Conservation (phyloP, 352 stramenopile species). For the Phytophthora tubulina region DNA sequence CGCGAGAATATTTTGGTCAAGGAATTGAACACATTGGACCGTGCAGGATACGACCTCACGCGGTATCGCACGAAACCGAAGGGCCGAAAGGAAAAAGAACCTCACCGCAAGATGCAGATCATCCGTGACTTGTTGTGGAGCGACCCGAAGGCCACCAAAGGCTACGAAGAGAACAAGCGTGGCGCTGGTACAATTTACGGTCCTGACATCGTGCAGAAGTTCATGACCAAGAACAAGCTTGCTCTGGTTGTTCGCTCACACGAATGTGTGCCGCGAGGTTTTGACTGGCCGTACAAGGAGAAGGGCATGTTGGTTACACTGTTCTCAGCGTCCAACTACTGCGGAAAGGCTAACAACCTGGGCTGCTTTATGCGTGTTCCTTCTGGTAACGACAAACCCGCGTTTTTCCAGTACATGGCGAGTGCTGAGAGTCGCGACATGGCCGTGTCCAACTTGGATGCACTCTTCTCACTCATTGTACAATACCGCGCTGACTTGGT, state of each 20-base stretch:
- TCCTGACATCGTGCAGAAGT: conserved; percentile 84
- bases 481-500: conserved; percentile 74
- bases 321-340: conserved; percentile 91
- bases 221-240: conserved; percentile 88
- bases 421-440: conserved; percentile 84
- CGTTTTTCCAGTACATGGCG: conserved; percentile 91
- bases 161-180: conserved; percentile 85
- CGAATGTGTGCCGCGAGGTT: conserved; percentile 85
- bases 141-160: conserved; percentile 71
- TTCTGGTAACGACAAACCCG: conserved; percentile 73
- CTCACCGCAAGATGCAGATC: conserved; percentile 70
- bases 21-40: conserved; percentile 71
- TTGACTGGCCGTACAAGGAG: conserved; percentile 82
- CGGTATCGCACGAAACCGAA: conserved; percentile 74
- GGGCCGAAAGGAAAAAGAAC: conserved; percentile 59
- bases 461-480: conserved; percentile 87
- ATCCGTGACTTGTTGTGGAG: conserved; percentile 89
- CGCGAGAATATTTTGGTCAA: conserved; percentile 66
- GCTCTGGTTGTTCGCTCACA: conserved; percentile 86
- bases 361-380: conserved; percentile 89
- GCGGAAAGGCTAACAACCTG: conserved; percentile 86
- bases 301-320: conserved; percentile 90
- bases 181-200: conserved; percentile 83
- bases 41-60: conserved; percentile 79
- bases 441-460: conserved; percentile 83